Evolutionary conservation across 768 basidiomycete genomes (phyloP), one percentile per base, ranked within the genome.

Genomic region (Suillus subalutaceus): DNA sequence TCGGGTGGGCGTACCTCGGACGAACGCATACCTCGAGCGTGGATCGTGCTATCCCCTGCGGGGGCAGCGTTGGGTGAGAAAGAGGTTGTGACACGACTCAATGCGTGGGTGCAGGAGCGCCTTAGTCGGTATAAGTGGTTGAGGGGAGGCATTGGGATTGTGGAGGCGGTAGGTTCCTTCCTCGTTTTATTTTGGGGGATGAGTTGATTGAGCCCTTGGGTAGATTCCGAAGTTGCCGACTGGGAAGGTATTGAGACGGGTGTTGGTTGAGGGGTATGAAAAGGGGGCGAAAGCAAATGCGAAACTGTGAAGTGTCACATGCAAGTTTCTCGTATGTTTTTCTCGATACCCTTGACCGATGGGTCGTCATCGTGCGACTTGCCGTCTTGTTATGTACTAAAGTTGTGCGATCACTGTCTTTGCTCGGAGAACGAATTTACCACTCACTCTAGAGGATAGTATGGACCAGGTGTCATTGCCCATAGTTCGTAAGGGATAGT

Each of bases 111-210:
- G 53, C 77, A 83, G 68, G 79, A 82, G 74, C 84, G 84, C 66
- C 73, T 91, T 62, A 90, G 88, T 79, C 86, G 81, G 75, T 88
- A 87, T 71, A 91, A 92, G 75, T 88, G 88, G 85, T 70, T 91
- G 63, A 78, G 88, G 13, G 90, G 90, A 6, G 90, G 90, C 0
- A 82, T 90, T 32, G 86, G 88, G 67, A 74, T 89, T 35, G 83
- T 91, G 3, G 77, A 82, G 57, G 78, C 87, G 82, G 90, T 88
- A 59, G 20, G 83, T 73, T 6, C 12, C 5, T 23, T 58, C 46
- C 13, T 9, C 37, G 32, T 20, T 32, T 63, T 59, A 46, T 65
- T 66, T 53, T 23, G 0, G n/a, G 23, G 26, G 40, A 35, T n/a
- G 18, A 59, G 66, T 65, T 57, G 41, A 37, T 32, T 40, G 44